Evolutionary conservation across 192 early-diverging fungal genomes (phyloP).

Genomic region (Backusella psychrophila): DNA sequence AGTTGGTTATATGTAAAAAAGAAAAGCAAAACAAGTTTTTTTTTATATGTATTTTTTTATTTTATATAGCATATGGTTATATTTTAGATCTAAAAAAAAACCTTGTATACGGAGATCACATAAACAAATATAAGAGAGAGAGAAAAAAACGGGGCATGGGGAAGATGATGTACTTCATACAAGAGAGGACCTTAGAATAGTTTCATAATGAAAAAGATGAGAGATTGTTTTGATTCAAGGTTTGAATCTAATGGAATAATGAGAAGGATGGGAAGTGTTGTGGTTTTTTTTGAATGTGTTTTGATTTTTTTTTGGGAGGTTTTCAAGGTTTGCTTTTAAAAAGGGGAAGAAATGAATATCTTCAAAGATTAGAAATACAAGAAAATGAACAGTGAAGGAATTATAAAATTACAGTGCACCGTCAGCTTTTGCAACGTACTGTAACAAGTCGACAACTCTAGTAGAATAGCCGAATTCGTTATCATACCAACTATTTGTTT

Average conservation of each 20-base stretch:
- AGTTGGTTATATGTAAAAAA: background rate
- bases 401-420: slow-evolving; percentile 26
- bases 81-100: slow-evolving; percentile 1
- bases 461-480: slow-evolving; percentile 91
- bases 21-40: background rate
- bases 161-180: background rate
- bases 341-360: background rate
- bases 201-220: background rate
- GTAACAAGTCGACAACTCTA: slow-evolving; percentile 88
- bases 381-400: background rate
- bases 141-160: background rate
- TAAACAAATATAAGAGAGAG: background rate
- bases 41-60: background rate
- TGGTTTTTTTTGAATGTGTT: background rate
- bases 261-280: background rate
- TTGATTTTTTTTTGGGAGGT: background rate
- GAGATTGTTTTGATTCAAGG: background rate
- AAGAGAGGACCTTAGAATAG: background rate
- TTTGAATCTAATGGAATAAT: background rate
- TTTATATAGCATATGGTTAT: background rate
- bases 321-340: background rate
- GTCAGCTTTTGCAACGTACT: slow-evolving; percentile 56
- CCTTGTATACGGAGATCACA: slow-evolving; percentile 4
- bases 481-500: slow-evolving; percentile 71
- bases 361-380: background rate